phyloP scores from a whole-genome alignment of 805 yeast species.

The Helenozyma rhizophorensis region DNA sequence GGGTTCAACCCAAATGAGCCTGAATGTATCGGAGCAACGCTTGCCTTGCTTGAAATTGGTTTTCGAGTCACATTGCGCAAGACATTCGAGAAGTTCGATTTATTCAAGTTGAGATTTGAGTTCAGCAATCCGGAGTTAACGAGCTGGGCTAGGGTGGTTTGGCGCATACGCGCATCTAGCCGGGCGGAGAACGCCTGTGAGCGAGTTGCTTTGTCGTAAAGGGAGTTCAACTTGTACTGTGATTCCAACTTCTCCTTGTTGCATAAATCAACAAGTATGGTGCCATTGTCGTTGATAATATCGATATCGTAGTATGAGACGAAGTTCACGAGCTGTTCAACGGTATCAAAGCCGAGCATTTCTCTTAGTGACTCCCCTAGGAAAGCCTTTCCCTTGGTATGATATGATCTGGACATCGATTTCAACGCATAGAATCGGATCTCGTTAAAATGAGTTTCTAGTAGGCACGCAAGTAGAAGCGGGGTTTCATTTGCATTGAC shows the following conservation, averaged over 20 bases:
- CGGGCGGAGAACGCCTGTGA: constrained; percentile 31
- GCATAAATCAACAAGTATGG: constrained; percentile 32
- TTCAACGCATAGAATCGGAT: constrained; percentile 69
- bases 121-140: constrained; percentile 34
- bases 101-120: constrained; percentile 13
- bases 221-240: constrained; percentile 35
- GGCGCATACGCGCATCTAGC: constrained; percentile 24
- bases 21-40: no score
- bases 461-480: constrained; percentile 62
- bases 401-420: constrained; percentile 61
- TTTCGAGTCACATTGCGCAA: no score
- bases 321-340: constrained; percentile 49
- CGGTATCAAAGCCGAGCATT: constrained; percentile 65
- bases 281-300: constrained; percentile 26
- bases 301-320: constrained; percentile 62
- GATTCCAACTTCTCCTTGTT: constrained; percentile 39
- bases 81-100: no score
- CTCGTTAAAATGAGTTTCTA: constrained; percentile 79
- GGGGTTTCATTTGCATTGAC: constrained; percentile 51
- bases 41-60: no score
- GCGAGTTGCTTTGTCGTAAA: constrained; percentile 35
- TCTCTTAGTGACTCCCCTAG: constrained; percentile 43
- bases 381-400: constrained; percentile 66
- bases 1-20: no score
- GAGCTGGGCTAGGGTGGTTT: constrained; percentile 20